Evolutionary conservation across 1,284 basidiomycete species (phyloP), one percentile per base, ranked within the genome.

Genomic region (Cerioporus squamosus): DNA sequence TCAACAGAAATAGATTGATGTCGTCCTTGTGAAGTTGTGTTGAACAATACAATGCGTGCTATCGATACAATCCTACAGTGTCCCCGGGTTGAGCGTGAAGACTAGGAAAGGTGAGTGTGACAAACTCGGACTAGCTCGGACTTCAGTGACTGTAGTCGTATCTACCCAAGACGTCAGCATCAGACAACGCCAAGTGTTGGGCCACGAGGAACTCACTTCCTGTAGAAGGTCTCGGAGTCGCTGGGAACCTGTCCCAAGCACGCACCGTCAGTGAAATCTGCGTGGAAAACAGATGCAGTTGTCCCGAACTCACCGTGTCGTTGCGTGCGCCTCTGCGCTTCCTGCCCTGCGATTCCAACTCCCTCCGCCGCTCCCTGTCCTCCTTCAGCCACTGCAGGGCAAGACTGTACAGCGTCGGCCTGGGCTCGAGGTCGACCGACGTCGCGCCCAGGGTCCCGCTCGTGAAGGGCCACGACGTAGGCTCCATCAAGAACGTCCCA

Each of bases 211-310:
- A 74, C 86, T 60, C 72, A 94, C 91, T 95, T 95, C 69, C 82
- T 87, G 74, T 95, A 98, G 72, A 97, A 98, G 1, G 84, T 86
- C 74, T 95, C 93, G 5, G 92, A 92, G 70, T 96, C 91, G 15
- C 83, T 82, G 6, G 92, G 86, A 22, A 85, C 79, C 67, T 69
- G 57, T 36, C 57, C 44, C 53, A 45, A 39, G 29, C 7, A 43
- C 26, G 12, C 26, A 14, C 18, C 22, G 26, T 60, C 48, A 62
- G 55, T 36, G 23, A 46, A 33, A 24, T 55, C 31, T 33, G n/a
- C n/a, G n/a, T 48, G 40, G 24, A 4, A 62, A n/a, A n/a, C n/a
- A n/a, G n/a, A n/a, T 39, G 24, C 29, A 18, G 48, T 24, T 45
- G 42, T 38, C 31, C 22, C 51, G 40, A 52, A 75, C 81, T 63